These are phyloP conservation scores for Trichoderma semiorbis DNA, from an alignment of 2,329 filamentous ascomycete genomes.

Conservation along the genomic window DNA sequence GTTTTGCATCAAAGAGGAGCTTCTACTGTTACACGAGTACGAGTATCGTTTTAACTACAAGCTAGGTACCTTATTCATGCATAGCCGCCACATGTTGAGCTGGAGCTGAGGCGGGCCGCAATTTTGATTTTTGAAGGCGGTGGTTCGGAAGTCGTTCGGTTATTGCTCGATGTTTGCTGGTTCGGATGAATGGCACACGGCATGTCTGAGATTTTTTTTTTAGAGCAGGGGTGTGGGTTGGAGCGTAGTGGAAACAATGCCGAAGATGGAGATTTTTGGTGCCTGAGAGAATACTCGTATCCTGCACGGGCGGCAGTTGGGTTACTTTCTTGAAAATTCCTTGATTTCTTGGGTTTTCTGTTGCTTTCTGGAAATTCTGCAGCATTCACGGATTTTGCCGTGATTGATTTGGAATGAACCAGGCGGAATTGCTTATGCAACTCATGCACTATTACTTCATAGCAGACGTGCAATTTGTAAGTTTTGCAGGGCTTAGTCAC, in stretches of 20 bases:
- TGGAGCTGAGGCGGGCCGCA: background rate
- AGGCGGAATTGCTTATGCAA: background rate
- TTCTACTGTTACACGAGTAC: background rate
- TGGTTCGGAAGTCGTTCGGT: slow-evolving; percentile 16
- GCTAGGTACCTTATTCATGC: background rate
- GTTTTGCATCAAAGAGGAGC: background rate
- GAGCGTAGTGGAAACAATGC: background rate
- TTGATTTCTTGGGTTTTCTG: background rate
- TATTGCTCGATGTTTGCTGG: background rate
- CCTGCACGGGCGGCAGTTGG: background rate
- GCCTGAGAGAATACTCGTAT: background rate
- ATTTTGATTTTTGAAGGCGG: background rate
- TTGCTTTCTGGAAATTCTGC: background rate
- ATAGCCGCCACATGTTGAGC: background rate
- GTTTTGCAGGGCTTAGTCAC: background rate
- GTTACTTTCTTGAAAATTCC: background rate
- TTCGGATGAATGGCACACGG: slow-evolving; percentile 11
- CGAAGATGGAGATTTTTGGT: background rate
- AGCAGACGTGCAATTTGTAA: background rate
- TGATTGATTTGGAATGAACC: background rate
- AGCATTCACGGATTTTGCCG: no score
- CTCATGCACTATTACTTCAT: background rate
- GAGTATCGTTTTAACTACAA: background rate
- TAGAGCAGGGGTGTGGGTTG: background rate
- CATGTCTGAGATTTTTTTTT: background rate